Evolutionary conservation across 768 basidiomycete species (phyloP), one percentile per base, ranked within the genome.

Genomic region (Suillus spraguei): DNA sequence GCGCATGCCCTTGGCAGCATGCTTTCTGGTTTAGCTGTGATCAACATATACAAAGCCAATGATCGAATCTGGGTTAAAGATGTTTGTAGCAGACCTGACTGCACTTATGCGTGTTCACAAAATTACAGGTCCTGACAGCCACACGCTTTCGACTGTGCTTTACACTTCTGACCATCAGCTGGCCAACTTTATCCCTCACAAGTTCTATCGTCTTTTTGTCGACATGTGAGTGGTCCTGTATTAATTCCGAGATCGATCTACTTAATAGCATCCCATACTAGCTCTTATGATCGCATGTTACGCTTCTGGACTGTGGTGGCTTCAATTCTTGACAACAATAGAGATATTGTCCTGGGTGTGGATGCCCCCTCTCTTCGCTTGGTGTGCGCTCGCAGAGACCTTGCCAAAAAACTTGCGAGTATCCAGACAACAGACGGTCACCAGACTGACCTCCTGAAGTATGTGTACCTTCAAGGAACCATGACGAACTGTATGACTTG

Each of bases 391-490:
- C 17, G 14, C 39, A 58, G 10, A 11, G 24, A 20, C 61, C 54
- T 17, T 52, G 63, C 39, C 67, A 68, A 33, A 62, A 66, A 38
- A 60, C 53, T 5, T 68, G 24, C 16, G 38, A 17, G 10, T 10
- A 56, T 39, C 5, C 38, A 17, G 38, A 39, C 38, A 10, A 4
- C 38, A 11, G 55, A 7, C 22, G 17, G 10, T 32, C 50, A 32
- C 50, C 17, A 52, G 50, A 0, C 32, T 2, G 16, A 24, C 14
- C 8, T 17, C 16, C 28, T 50, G 28, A 17, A 5, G 49, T 50
- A 50, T 2, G 16, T 32, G 24, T 50, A 17, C 28, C 14, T 28
- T 17, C 16, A 16, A 50, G 8, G 28, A 32, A 17, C 16, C 4
- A 8, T 32, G 28, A 50, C 9, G 49, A 32, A 10, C 32, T 20